phyloP scores from a whole-genome alignment of 768 basidiomycete species.

The Sistotremastrum suecicum region DNA sequence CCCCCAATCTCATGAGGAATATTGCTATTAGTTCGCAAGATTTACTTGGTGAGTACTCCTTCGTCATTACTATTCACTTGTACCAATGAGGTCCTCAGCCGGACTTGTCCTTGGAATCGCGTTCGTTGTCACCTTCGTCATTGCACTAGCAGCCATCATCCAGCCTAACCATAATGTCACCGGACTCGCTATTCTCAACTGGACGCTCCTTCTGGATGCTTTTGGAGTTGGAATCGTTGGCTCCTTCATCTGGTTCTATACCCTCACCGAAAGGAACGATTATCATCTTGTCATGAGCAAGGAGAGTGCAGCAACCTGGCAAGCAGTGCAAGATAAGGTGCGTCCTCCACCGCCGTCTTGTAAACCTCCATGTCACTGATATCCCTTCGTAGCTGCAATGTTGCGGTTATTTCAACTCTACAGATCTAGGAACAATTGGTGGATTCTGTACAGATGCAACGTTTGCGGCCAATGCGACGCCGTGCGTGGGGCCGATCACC shows the following conservation, averaged over 20 bases:
- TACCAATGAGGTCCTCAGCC: slow-evolving; percentile 26
- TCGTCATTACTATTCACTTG: background rate
- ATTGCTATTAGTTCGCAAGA: slow-evolving; percentile 46
- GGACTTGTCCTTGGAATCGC: slow-evolving; percentile 56
- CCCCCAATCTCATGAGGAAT: slow-evolving; percentile 56
- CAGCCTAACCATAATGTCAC: slow-evolving; percentile 54
- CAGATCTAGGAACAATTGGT: slow-evolving; percentile 42
- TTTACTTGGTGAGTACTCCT: slow-evolving; percentile 37
- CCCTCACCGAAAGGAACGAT: slow-evolving; percentile 54
- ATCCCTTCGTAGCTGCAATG: slow-evolving; percentile 47
- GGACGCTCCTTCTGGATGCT: slow-evolving; percentile 50
- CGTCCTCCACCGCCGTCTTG: slow-evolving; percentile 9
- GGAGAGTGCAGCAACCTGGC: slow-evolving; percentile 30
- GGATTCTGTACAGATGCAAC: slow-evolving; percentile 42
- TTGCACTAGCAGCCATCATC: slow-evolving; percentile 59
- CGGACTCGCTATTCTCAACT: slow-evolving; percentile 68
- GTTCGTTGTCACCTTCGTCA: slow-evolving; percentile 48
- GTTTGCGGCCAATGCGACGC: slow-evolving; percentile 24
- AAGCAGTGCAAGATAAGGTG: slow-evolving; percentile 62
- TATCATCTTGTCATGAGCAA: slow-evolving; percentile 45
- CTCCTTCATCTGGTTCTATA: slow-evolving; percentile 70
- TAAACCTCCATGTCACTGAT: slow-evolving; percentile 1
- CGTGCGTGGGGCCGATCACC: slow-evolving; percentile 60
- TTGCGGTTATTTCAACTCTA: slow-evolving; percentile 74
- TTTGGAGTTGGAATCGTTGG: slow-evolving; percentile 50